A percentile compares a stretch with the other conserved stretches of the same genome.
These are phyloP conservation scores for Toxicodendron radicans DNA, from an alignment of 345 rosid species.

Conservation along the genomic window DNA sequence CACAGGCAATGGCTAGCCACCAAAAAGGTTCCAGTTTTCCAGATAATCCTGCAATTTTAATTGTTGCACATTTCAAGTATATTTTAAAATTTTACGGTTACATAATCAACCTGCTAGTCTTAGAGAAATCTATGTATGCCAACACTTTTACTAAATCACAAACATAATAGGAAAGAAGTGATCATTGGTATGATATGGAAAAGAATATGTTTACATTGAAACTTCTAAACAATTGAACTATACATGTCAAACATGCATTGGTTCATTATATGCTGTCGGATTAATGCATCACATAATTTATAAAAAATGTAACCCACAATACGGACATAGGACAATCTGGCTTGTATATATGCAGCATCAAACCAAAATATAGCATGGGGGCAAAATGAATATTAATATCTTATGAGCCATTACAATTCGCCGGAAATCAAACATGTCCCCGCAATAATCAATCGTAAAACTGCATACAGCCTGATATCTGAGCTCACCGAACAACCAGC, in stretches of 20 bases:
- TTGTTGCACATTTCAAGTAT: neutral
- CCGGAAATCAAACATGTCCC: slow-evolving; percentile 6
- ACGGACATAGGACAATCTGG: neutral
- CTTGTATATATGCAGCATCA: neutral
- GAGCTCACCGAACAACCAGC: neutral
- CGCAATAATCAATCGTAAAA: slow-evolving; percentile 1
- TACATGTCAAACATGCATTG: neutral
- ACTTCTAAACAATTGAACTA: neutral
- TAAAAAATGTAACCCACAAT: neutral
- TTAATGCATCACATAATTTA: neutral
- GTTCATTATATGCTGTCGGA: neutral
- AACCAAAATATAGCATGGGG: neutral
- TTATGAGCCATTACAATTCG: neutral
- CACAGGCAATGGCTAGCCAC: neutral
- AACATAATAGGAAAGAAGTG: neutral
- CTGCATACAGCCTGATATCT: neutral
- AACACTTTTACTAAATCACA: neutral
- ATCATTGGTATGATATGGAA: neutral
- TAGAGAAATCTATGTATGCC: slow-evolving; percentile 2
- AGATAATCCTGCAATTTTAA: neutral
- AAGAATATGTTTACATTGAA: neutral
- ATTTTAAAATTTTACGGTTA: neutral
- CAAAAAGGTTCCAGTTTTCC: neutral
- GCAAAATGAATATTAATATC: neutral
- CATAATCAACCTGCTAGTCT: neutral